Percentiles rank a stretch among this genome's conserved stretches.
These are phyloP conservation scores for Candida coleopterorum DNA, from an alignment of 805 yeast genomes.

Conservation along the genomic window DNA sequence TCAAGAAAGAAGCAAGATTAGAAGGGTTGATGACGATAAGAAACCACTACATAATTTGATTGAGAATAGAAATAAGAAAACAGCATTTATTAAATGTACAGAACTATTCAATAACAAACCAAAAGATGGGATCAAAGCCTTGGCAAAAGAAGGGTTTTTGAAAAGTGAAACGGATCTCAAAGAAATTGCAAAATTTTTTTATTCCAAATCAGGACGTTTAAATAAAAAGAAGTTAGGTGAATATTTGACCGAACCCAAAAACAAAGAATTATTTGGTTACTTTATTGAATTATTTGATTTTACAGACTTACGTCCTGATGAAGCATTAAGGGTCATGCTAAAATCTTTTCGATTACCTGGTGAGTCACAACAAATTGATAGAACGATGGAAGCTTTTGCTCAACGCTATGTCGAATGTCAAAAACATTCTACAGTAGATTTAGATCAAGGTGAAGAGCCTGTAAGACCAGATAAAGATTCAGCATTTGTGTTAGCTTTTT, in stretches of 20 bases:
- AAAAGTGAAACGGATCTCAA: slow-evolving; percentile 39
- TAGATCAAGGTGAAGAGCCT: slow-evolving; percentile 23
- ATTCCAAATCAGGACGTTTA: slow-evolving; percentile 71
- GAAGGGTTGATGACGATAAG: slow-evolving; percentile 7
- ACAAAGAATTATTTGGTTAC: slow-evolving; percentile 50
- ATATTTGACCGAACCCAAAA: slow-evolving; percentile 71
- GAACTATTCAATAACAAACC: slow-evolving; percentile 76
- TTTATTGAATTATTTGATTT: slow-evolving; percentile 76
- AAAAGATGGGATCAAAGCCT: slow-evolving; percentile 61
- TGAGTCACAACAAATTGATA: slow-evolving; percentile 94
- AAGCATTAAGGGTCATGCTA: slow-evolving; percentile 78
- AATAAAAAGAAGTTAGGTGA: slow-evolving; percentile 89
- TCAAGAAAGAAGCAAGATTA: slow-evolving; percentile 42
- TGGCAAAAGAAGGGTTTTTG: slow-evolving; percentile 66
- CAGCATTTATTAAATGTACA: slow-evolving; percentile 72
- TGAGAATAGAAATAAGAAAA: slow-evolving; percentile 51
- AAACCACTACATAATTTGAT: slow-evolving; percentile 28
- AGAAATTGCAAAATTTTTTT: slow-evolving; percentile 73
- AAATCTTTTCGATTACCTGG: slow-evolving; percentile 91
- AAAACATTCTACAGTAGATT: slow-evolving; percentile 2
- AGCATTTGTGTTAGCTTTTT: slow-evolving; percentile 83
- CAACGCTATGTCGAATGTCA: slow-evolving; percentile 71
- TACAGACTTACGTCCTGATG: slow-evolving; percentile 78
- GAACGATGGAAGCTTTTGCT: slow-evolving; percentile 84
- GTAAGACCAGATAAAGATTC: slow-evolving; percentile 80